Evolutionary conservation across 352 stramenopile genomes (phyloP), one percentile per base, ranked within the genome.

Genomic region (Halophytophthora polymorphica): DNA sequence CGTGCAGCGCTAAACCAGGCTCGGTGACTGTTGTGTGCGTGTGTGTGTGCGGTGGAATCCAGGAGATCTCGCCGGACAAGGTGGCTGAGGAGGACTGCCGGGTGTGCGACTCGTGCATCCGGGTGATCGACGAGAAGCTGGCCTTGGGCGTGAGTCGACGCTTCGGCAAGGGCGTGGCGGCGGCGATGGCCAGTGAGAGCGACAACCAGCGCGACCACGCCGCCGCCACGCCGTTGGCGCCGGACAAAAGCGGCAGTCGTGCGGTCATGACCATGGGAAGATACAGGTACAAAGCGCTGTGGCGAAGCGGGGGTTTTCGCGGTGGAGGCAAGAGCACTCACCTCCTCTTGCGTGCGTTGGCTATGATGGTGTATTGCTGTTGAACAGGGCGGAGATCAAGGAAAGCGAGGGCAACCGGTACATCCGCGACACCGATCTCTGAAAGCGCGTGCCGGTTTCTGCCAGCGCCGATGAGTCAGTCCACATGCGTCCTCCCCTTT

Each of bases 401-500:
- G 83, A 94, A 52, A 92, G 81, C 47, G 83, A 94, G 66, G 83
- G 83, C 55, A 94, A 94, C 48, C 77, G 83, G 23, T 94, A 92
- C 77, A 94, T 94, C 40, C 79, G 83, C 36, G 83, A 94, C 64
- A 86, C 75, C 17, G 83, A 94, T 51, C 50, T 94, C 46, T 94
- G 62, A 71, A 6, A 28, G 25, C 12, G 25, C 21, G 19, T 36
- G 11, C 12, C n/a, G 18, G 18, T 25, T 23, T 25, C 14, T 31
- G 8, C 4, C 4, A 4, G 8, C 25, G 25, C 4, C 25, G 25
- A 4, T 31, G 25, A 31, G 25, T 31, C 35, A 45, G 22, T 11
- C 6, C n/a, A 25, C 45, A 50, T 39, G 18, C 47, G 29, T 52
- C 19, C 38, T 25, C 14, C 25, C 25, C 25, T 31, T 31, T 31